These are phyloP conservation scores for Withania somnifera DNA, from an alignment of 305 asterid genomes.

Conservation along the genomic window DNA sequence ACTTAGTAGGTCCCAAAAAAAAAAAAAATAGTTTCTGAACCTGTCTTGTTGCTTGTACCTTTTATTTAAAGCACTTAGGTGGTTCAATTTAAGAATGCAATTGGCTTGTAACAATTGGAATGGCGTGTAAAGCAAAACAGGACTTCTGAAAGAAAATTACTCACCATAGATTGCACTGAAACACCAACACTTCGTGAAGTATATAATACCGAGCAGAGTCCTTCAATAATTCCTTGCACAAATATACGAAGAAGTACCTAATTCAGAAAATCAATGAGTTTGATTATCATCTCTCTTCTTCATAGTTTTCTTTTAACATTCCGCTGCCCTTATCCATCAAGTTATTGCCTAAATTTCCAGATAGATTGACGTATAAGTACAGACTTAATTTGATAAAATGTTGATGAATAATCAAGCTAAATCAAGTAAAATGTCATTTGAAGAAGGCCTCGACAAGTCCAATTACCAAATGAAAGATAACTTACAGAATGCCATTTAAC, in stretches of 20 bases:
- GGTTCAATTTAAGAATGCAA: not conserved
- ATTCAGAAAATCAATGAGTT: not conserved
- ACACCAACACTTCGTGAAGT: not conserved
- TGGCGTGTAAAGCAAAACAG: not conserved
- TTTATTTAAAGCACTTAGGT: not conserved
- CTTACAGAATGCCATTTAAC: not conserved
- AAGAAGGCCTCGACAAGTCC: not conserved
- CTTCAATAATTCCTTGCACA: not conserved
- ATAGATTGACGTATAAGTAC: not conserved
- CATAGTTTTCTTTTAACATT: not conserved
- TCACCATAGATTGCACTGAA: not conserved
- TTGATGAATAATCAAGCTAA: not conserved
- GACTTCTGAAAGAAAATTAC: not conserved
- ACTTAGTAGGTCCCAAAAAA: not conserved
- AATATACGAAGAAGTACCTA: not conserved
- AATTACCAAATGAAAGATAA: not conserved
- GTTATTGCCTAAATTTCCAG: not conserved
- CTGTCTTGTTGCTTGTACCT: not conserved
- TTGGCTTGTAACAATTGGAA: not conserved
- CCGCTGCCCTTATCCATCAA: not conserved
- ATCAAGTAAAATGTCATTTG: not conserved
- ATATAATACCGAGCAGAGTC: not conserved
- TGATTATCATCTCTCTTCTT: not conserved
- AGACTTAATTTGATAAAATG: not conserved
- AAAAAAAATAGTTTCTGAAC: not conserved